Conservation (phyloP, 495 filamentous ascomycete species). For the Podospora didyma region DNA sequence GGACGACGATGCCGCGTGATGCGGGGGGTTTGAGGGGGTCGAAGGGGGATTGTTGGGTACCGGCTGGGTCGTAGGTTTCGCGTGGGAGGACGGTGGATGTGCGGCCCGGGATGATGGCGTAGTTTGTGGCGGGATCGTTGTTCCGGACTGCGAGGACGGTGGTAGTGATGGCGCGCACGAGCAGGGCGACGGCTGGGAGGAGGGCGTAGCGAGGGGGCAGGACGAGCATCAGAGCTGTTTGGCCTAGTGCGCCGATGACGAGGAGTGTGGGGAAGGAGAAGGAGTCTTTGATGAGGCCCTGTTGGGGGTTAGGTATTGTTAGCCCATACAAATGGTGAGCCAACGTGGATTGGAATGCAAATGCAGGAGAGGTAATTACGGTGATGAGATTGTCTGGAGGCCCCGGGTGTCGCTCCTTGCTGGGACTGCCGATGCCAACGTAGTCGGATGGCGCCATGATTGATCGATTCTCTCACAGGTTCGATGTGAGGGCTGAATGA, state of each 20-base stretch:
- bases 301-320: neutral
- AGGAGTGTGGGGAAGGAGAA: constrained; percentile 40
- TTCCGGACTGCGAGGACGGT: constrained; percentile 16
- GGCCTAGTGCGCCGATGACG: constrained; percentile 37
- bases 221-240: constrained; percentile 34
- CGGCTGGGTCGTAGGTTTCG: constrained; percentile 2
- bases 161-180: constrained; percentile 27
- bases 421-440: neutral
- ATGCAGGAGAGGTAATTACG: too few relatives aligned
- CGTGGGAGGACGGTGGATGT: constrained; percentile 10
- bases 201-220: constrained; percentile 34
- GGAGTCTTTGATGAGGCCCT: constrained; percentile 16
- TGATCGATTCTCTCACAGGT: too few relatives aligned
- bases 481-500: too few relatives aligned
- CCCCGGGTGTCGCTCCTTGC: neutral
- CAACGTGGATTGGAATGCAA: too few relatives aligned
- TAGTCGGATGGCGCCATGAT: neutral
- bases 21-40: constrained; percentile 1
- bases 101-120: constrained; percentile 5
- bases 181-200: constrained; percentile 27
- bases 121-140: neutral
- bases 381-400: neutral
- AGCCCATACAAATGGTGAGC: too few relatives aligned
- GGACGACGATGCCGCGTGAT: constrained; percentile 13
- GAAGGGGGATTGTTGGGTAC: neutral